Conservation (phyloP, 2,329 filamentous ascomycete species). For the Monosporascus sp. region DNA sequence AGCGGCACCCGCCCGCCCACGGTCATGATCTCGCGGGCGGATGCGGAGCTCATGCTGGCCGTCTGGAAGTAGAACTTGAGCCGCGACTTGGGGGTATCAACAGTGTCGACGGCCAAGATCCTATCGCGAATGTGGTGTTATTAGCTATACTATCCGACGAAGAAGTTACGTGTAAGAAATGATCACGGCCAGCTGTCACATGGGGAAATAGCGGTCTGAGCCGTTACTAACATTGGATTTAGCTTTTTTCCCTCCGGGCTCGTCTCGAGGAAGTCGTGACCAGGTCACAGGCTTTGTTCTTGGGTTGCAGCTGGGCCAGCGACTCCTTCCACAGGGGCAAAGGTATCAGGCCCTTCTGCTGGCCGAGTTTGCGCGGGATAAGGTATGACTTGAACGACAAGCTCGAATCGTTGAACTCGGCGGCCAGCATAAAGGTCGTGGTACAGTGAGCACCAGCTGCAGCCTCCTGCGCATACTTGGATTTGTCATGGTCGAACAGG, state of each 20-base stretch:
- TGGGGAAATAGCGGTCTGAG: not conserved
- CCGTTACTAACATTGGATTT: conserved; percentile 5
- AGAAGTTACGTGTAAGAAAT: no score
- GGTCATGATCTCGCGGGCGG: conserved; percentile 20
- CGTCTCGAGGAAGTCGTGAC: conserved; percentile 5
- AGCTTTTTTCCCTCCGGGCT: conserved; percentile 7
- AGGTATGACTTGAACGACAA: conserved; percentile 16
- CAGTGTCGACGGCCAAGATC: conserved; percentile 6
- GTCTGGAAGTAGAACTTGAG: conserved; percentile 17
- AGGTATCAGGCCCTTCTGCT: not conserved
- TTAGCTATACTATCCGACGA: no score
- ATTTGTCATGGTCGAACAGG: conserved; percentile 7
- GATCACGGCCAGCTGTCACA: not conserved
- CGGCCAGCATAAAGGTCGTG: conserved; percentile 4
- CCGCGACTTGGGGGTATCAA: conserved; percentile 6
- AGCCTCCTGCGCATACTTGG: conserved; percentile 4
- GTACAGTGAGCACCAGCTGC: not conserved
- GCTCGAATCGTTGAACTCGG: conserved; percentile 4
- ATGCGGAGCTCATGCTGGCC: conserved; percentile 12
- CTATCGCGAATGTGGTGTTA: not conserved
- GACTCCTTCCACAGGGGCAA: conserved; percentile 4
- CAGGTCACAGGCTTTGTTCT: conserved; percentile 5
- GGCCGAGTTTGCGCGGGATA: conserved; percentile 6
- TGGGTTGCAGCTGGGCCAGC: conserved; percentile 1
- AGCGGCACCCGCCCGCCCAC: conserved; percentile 7